Evolutionary conservation across 441 rosid species (phyloP).

Genomic region (Corymbia citriodora): DNA sequence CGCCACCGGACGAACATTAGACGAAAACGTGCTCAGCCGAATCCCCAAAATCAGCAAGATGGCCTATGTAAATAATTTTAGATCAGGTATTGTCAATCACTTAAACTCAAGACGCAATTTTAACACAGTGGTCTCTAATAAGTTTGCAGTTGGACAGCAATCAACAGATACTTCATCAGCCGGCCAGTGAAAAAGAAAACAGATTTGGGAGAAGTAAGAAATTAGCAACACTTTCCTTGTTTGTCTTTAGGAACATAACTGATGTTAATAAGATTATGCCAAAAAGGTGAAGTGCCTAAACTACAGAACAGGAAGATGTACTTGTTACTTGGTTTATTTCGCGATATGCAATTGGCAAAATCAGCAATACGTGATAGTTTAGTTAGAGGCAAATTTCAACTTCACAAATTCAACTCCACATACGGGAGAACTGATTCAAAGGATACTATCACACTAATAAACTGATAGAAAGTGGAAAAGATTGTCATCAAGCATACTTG

Average conservation of each 20-base stretch:
- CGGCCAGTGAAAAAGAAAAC: neutral
- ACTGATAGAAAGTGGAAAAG: neutral
- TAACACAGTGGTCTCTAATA: neutral
- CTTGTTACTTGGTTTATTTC: neutral
- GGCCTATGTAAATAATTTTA: too few species aligned
- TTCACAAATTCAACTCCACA: too few species aligned
- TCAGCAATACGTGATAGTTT: neutral
- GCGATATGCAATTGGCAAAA: neutral
- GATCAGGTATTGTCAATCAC: too few species aligned
- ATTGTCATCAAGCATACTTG: neutral
- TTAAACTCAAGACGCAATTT: too few species aligned
- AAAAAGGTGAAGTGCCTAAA: neutral
- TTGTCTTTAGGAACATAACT: neutral
- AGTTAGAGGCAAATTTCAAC: neutral
- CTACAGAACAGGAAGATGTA: too few species aligned
- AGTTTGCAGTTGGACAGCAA: neutral
- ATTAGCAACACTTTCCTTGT: too few species aligned
- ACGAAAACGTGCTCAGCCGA: too few species aligned
- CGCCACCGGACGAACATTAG: too few species aligned
- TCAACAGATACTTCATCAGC: neutral
- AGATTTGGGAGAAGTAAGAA: too few species aligned
- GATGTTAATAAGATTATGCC: neutral
- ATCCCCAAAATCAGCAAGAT: too few species aligned
- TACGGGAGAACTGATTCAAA: neutral
- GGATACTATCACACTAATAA: neutral